Conservation (phyloP, 2,329 filamentous ascomycete species). For the Curvularia lunata region DNA sequence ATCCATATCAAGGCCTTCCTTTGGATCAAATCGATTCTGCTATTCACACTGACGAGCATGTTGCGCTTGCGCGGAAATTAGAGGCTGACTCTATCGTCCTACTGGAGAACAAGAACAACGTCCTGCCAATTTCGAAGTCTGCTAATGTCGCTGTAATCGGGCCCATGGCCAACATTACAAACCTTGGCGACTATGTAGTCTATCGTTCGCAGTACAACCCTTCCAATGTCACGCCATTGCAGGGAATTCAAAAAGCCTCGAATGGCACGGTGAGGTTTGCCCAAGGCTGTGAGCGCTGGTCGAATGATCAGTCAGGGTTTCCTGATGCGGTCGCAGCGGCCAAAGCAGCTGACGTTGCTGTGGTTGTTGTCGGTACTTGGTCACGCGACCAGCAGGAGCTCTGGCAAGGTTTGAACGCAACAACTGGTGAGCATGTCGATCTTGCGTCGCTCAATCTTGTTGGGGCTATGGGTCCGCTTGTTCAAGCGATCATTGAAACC, state of each 20-base stretch:
- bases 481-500: slow-evolving; percentile 70
- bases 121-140: slow-evolving; percentile 69
- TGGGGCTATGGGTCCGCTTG: slow-evolving; percentile 71
- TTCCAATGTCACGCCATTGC: slow-evolving; percentile 71
- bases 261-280: slow-evolving; percentile 69
- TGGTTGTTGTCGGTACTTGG: slow-evolving; percentile 79
- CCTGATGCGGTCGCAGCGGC: slow-evolving; percentile 69
- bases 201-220: slow-evolving; percentile 63
- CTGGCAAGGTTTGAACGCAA: slow-evolving; percentile 74
- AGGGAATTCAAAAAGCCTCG: slow-evolving; percentile 67
- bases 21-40: slow-evolving; percentile 62
- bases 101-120: slow-evolving; percentile 71
- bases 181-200: slow-evolving; percentile 78
- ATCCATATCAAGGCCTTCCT: slow-evolving; percentile 67
- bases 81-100: slow-evolving; percentile 75
- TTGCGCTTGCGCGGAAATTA: slow-evolving; percentile 67
- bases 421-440: slow-evolving; percentile 77
- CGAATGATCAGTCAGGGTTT: slow-evolving; percentile 71
- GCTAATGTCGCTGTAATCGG: slow-evolving; percentile 77
- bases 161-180: slow-evolving; percentile 65
- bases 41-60: slow-evolving; percentile 66
- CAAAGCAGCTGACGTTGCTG: slow-evolving; percentile 70
- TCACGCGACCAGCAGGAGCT: slow-evolving; percentile 74
- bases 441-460: slow-evolving; percentile 68
- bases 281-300: slow-evolving; percentile 76